Evolutionary conservation across 805 yeast species (phyloP).

Genomic region (Lipomyces spencermartinsiae): DNA sequence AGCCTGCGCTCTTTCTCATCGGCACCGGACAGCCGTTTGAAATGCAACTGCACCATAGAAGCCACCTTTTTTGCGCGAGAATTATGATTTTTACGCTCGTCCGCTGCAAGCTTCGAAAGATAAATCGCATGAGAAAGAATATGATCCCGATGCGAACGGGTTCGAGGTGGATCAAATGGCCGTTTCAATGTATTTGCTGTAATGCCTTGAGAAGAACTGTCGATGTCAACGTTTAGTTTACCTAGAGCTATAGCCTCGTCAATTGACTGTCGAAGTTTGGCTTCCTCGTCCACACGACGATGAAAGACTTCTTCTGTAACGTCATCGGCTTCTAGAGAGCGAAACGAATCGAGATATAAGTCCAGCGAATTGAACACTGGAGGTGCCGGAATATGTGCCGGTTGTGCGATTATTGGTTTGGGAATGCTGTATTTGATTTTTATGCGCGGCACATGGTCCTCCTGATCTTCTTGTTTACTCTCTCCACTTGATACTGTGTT

Average conservation of each 20-base stretch:
- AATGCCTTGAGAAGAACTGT: constrained; percentile 11
- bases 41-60: constrained; percentile 82
- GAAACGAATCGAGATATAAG: constrained; percentile 60
- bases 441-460: constrained; percentile 23
- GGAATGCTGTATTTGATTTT: constrained; percentile 44
- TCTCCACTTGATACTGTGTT: constrained; percentile 11
- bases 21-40: constrained; percentile 84
- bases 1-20: constrained; percentile 81
- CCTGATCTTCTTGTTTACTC: constrained; percentile 9
- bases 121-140: constrained; percentile 75
- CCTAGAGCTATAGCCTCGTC: constrained; percentile 53
- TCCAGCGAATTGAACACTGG: constrained; percentile 54
- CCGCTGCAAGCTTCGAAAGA: constrained; percentile 72
- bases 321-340: constrained; percentile 64
- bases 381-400: constrained; percentile 56
- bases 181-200: constrained; percentile 48
- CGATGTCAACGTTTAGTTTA: constrained; percentile 46
- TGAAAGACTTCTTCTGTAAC: constrained; percentile 65
- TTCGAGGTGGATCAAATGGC: constrained; percentile 55
- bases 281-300: constrained; percentile 61
- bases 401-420: constrained; percentile 62
- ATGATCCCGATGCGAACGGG: constrained; percentile 69
- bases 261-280: constrained; percentile 51
- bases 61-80: constrained; percentile 76
- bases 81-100: constrained; percentile 65